Base-by-base conservation (phyloP, 2,329 filamentous ascomycete genomes). In the Botryotinia globosa region DNA sequence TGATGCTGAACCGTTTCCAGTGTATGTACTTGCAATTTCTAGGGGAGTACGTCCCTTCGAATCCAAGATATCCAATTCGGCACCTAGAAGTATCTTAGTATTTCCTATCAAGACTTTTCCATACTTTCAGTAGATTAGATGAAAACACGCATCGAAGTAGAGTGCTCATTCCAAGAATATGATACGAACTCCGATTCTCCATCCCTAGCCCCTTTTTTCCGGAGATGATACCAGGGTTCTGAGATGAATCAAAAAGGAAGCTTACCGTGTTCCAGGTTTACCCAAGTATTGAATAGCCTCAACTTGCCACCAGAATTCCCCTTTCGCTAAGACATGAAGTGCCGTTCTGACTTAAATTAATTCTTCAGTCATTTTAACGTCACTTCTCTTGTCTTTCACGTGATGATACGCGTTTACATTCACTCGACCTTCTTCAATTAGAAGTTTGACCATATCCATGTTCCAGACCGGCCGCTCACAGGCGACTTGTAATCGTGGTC, bases 351-450 rank as follows among this genome's bases (percentile, higher is more conserved):
- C 34, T 25, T 37, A 22, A 12, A 48, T 32, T 20, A 42, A 18
- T 22, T 56, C 54, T n/a, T 10, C 44, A 32, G 58, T 32, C 44
- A 61, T 29, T 0, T 18, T 4, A 22, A 4, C 22, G 9, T 56
- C 63, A 4, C 45, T 58, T 74, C 59, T 45, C 39, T 58, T 62
- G 51, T 69, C 10, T 29, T 32, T 37, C 3, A 10, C n/a, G 4
- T 54, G 42, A 25, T 74, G 68, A 34, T 34, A 34, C n/a, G 69
- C 56, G 51, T 82, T 77, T n/a, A 83, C 65, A 73, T 82, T 77
- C 18, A 81, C 80, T 1, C 73, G 74, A 29, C 80, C 80, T 29
- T 77, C 78, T 39, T 82, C 79, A 3, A 84, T 79, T 12, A 84
- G 72, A 4, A 82, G 61, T 18, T 79, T 78, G 1, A 83, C 75